Conservation (phyloP, 768 basidiomycete species). For the Lepiota subincarnata region DNA sequence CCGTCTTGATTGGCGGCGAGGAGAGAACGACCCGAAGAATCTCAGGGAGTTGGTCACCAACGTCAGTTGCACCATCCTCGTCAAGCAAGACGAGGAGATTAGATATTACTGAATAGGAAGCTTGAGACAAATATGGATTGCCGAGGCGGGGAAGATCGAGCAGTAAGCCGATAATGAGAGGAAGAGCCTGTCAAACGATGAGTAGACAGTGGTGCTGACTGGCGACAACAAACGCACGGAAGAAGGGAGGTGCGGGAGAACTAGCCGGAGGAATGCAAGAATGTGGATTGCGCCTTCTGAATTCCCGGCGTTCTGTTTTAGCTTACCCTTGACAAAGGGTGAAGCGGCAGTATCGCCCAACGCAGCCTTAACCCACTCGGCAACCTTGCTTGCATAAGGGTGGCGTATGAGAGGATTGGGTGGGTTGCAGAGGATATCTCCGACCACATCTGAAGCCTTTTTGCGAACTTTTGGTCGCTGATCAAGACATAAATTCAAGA, state of each 20-base stretch:
- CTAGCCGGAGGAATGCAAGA: conserved; percentile 66
- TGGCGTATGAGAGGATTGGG: conserved; percentile 75
- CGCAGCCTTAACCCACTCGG: conserved; percentile 71
- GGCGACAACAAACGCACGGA: conserved; percentile 49
- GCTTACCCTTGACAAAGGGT: conserved; percentile 57
- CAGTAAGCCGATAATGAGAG: conserved; percentile 64
- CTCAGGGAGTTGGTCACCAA: conserved; percentile 51
- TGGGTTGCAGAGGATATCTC: conserved; percentile 70
- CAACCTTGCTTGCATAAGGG: conserved; percentile 80
- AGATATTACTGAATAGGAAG: conserved; percentile 82
- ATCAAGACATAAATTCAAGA: conserved; percentile 82
- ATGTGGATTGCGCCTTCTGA: conserved; percentile 76
- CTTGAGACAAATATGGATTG: conserved; percentile 85
- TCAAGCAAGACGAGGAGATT: conserved; percentile 62
- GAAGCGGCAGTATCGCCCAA: conserved; percentile 63
- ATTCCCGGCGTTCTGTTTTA: conserved; percentile 48
- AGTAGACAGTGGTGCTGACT: background rate
- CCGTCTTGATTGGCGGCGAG: conserved; percentile 67
- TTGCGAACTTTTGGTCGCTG: conserved; percentile 91
- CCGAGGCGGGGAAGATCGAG: conserved; percentile 83
- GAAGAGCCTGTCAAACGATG: conserved; percentile 51
- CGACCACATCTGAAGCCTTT: conserved; percentile 82
- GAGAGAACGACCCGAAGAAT: conserved; percentile 67
- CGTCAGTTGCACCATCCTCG: conserved; percentile 44
- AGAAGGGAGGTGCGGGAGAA: conserved; percentile 56